Evolutionary conservation across 1,284 basidiomycete species (phyloP).

Genomic region (Ceratobasidium sp.): DNA sequence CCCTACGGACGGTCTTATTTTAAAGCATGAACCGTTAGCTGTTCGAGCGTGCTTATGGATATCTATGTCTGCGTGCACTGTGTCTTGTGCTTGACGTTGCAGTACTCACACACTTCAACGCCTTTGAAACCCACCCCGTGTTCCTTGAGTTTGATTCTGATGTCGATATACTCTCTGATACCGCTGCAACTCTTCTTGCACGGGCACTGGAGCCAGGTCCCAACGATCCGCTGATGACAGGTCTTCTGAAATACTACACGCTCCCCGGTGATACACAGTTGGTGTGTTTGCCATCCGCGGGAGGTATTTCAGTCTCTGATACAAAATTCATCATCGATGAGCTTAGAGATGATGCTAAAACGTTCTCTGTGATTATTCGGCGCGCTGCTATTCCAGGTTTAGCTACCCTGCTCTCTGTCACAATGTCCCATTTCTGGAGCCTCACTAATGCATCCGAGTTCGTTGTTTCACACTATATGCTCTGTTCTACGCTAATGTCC

Average conservation of each 20-base stretch:
- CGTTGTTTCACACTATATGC: no score
- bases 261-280: not conserved
- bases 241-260: not conserved
- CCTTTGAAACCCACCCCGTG: not conserved
- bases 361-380: not conserved
- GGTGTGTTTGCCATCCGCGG: not conserved
- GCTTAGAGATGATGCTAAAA: not conserved
- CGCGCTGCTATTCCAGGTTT: not conserved
- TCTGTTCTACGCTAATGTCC: not conserved
- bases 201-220: not conserved
- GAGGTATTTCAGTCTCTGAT: not conserved
- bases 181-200: not conserved
- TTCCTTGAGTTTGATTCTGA: not conserved
- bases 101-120: not conserved
- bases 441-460: not conserved
- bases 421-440: not conserved
- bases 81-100: slow-evolving; percentile 3
- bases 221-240: not conserved
- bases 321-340: not conserved
- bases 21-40: not conserved
- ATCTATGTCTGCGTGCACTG: not conserved
- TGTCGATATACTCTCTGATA: not conserved
- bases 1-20: not conserved
- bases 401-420: not conserved
- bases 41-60: slow-evolving; percentile 1